Conservation (phyloP, 345 rosid genomes). For the Camelina sativa region DNA sequence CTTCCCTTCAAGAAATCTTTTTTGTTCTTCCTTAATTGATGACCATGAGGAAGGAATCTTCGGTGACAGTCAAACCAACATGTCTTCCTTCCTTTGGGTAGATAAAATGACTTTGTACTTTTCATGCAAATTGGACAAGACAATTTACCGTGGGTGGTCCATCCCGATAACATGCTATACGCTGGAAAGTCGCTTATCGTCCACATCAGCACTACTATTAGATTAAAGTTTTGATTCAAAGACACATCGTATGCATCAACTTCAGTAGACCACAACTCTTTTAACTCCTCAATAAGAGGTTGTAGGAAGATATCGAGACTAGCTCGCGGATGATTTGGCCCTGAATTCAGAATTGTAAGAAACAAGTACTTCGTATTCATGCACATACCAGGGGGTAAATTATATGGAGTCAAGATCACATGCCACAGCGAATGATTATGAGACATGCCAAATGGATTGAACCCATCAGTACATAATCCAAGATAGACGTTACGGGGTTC, state of each 20-base stretch:
- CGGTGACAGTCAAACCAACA: background rate
- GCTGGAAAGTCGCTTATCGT: background rate
- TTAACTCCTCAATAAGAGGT: too few species aligned
- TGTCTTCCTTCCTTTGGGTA: background rate
- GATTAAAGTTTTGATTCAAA: background rate
- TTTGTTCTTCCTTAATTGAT: background rate
- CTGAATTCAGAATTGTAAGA: too few species aligned
- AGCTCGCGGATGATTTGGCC: too few species aligned
- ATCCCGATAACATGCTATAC: background rate
- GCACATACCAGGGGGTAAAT: too few species aligned
- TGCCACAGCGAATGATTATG: too few species aligned
- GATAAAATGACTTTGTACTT: background rate
- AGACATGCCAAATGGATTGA: too few species aligned
- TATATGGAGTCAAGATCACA: too few species aligned
- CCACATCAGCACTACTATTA: background rate
- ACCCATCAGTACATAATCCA: too few species aligned
- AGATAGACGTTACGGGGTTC: too few species aligned
- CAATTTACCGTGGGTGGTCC: background rate
- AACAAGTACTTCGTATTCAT: too few species aligned
- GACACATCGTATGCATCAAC: background rate
- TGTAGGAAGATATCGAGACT: too few species aligned
- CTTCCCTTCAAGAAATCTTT: background rate
- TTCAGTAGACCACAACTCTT: too few species aligned
- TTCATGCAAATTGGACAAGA: background rate
- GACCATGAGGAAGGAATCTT: background rate